Percentiles rank a stretch among this genome's conserved stretches.
Evolutionary conservation across 768 basidiomycete genomes (phyloP).

Genomic region (Termitomyces sp.): DNA sequence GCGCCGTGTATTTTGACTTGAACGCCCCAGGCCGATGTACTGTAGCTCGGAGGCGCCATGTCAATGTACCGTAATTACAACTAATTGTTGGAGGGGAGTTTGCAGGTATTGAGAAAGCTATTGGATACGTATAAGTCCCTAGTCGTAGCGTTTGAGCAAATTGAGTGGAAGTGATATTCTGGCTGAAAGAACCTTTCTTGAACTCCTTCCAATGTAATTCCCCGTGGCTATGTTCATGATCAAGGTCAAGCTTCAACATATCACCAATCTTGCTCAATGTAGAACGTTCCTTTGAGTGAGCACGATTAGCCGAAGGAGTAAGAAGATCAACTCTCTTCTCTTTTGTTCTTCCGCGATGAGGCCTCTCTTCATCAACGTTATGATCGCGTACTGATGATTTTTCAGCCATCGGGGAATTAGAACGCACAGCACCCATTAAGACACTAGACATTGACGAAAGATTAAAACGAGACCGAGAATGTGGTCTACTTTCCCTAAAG

Average conservation of each 20-base stretch:
- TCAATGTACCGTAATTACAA: slow-evolving; percentile 70
- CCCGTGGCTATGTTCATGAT: slow-evolving; percentile 37
- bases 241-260: slow-evolving; percentile 31
- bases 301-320: slow-evolving; percentile 6
- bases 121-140: slow-evolving; percentile 93
- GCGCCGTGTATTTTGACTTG: slow-evolving; percentile 60
- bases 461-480: slow-evolving; percentile 42
- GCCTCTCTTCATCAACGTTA: slow-evolving; percentile 14
- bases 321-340: slow-evolving; percentile 18
- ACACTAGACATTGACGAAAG: slow-evolving; percentile 46
- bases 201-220: slow-evolving; percentile 80
- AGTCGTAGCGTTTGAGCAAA: background rate
- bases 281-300: slow-evolving; percentile 24
- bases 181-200: slow-evolving; percentile 56
- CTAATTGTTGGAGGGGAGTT: slow-evolving; percentile 72
- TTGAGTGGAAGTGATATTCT: background rate
- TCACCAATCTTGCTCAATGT: slow-evolving; percentile 33
- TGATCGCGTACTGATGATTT: slow-evolving; percentile 14
- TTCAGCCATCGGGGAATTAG: slow-evolving; percentile 31
- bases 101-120: slow-evolving; percentile 83
- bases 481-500: slow-evolving; percentile 17
- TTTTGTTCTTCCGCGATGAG: slow-evolving; percentile 28
- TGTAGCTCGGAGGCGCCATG: slow-evolving; percentile 75
- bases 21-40: slow-evolving; percentile 84
- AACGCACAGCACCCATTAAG: slow-evolving; percentile 44